Base-by-base conservation (phyloP, 2,329 filamentous ascomycete genomes). In the Aspergillus sp. region DNA sequence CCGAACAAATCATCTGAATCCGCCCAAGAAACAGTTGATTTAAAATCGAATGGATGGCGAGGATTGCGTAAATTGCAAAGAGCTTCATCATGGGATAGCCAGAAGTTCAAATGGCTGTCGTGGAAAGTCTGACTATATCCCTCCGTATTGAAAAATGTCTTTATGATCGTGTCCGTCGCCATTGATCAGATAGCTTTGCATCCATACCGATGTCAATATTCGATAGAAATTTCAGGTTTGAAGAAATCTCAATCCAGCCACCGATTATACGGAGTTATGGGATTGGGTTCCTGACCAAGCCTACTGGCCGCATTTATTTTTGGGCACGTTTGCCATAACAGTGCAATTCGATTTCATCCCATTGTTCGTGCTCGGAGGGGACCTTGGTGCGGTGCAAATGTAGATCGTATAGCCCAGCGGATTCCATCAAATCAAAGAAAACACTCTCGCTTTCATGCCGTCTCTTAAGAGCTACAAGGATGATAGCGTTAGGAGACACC, bases 391-490 rank as follows among this genome's bases (percentile, higher is more conserved):
- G 64, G 19, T 68, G 61, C 46, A 72, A 63, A 42, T 74, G 72
- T 46, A 70, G 50, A 45, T 66, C 63, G 4, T 58, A 52, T 61
- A 82, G 73, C 6, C 67, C 67, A 27, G 72, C 70, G 41, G 72
- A 64, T 39, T 68, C 60, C 78, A 87, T 86, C 44, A 89, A 73
- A 4, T 85, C 80, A 68, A 89, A 89, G 72, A 90, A 90, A 3
- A 85, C 73, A 6, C 79, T 76, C 69, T 91, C 88, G 61, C 84
- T 87, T 3, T 83, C 80, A 70, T 90, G 88, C 33, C 88, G 79
- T 58, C 83, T 81, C 71, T 91, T 91, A 73, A 88, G 83, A 2
- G 86, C 84, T 24, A 90, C 77, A 15, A 87, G 72, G 20, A 87
- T 71, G 24, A 83, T 65, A 0, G 80, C 78, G 58, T 77, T 70